These are phyloP conservation scores for Aspergillus luchuensis DNA, from an alignment of 2,329 filamentous ascomycete species.

Conservation along the genomic window DNA sequence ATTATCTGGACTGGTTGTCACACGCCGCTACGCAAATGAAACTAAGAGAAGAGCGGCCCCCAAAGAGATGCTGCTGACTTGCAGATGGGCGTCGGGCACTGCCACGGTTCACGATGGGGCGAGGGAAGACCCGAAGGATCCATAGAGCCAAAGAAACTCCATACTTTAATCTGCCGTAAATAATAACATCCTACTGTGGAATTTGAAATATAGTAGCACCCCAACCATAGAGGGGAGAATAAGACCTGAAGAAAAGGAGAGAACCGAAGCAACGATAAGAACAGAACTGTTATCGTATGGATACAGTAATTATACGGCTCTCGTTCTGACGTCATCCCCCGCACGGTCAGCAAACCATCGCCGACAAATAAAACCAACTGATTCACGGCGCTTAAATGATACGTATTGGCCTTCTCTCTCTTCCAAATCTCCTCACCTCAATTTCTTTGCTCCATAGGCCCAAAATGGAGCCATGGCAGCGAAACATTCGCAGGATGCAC, in stretches of 20 bases:
- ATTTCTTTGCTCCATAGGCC: background rate
- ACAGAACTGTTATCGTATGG: background rate
- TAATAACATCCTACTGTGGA: background rate
- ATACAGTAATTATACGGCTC: background rate
- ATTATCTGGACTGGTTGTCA: background rate
- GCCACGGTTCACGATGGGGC: conserved; percentile 19
- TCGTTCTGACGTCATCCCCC: conserved; percentile 10
- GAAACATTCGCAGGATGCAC: conserved; percentile 31
- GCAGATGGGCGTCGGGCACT: conserved; percentile 10
- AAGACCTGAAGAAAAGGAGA: background rate
- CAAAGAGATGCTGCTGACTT: conserved; percentile 1
- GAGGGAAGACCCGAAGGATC: conserved; percentile 2
- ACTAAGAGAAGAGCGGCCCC: conserved; percentile 5
- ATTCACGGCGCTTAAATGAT: background rate
- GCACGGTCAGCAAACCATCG: conserved; percentile 1
- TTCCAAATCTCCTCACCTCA: no score
- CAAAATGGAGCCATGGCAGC: conserved; percentile 29
- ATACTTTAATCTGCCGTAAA: background rate
- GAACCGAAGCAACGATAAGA: background rate
- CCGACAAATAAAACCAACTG: background rate
- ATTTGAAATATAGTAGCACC: background rate
- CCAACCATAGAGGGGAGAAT: no score
- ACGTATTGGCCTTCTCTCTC: background rate
- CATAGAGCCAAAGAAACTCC: background rate
- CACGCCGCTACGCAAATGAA: background rate